Percentiles rank a stretch among this genome's conserved stretches.
Conservation (phyloP, 495 filamentous ascomycete genomes). For the Neurospora tetrasperma region DNA sequence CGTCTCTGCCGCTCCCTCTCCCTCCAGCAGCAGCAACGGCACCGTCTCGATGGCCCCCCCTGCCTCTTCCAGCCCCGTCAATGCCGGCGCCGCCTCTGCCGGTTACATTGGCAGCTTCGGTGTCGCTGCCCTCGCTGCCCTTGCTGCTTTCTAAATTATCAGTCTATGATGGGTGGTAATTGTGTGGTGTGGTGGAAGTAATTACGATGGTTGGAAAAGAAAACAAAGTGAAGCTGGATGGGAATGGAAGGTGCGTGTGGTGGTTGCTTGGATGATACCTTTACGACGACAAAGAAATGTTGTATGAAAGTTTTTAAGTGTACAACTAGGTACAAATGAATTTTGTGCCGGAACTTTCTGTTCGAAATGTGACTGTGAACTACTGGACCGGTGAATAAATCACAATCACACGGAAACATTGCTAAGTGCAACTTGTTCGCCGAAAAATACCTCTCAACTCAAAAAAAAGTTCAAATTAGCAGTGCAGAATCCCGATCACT, state of each 20-base stretch:
- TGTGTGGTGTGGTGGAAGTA: neutral
- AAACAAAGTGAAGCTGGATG: neutral
- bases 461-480: too few species aligned
- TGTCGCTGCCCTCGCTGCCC: slow-evolving; percentile 17
- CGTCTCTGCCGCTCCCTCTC: neutral
- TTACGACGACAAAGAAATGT: neutral
- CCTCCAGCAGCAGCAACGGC: slow-evolving; percentile 9
- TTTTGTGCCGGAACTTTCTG: neutral
- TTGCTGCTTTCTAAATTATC: slow-evolving; percentile 20
- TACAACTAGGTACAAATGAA: neutral
- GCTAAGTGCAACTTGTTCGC: too few species aligned
- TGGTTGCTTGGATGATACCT: neutral
- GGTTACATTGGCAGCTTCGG: slow-evolving; percentile 15
- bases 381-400: neutral
- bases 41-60: slow-evolving; percentile 1
- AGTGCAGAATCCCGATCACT: too few species aligned
- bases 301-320: neutral
- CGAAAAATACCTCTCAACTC: too few species aligned
- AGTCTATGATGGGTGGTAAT: neutral
- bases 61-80: neutral
- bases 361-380: neutral
- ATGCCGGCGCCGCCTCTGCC: slow-evolving; percentile 16
- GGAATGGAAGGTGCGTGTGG: too few species aligned
- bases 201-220: neutral
- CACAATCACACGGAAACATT: neutral